Conservation (phyloP, 164 flowering plant species). For the Echeveria elegans region DNA sequence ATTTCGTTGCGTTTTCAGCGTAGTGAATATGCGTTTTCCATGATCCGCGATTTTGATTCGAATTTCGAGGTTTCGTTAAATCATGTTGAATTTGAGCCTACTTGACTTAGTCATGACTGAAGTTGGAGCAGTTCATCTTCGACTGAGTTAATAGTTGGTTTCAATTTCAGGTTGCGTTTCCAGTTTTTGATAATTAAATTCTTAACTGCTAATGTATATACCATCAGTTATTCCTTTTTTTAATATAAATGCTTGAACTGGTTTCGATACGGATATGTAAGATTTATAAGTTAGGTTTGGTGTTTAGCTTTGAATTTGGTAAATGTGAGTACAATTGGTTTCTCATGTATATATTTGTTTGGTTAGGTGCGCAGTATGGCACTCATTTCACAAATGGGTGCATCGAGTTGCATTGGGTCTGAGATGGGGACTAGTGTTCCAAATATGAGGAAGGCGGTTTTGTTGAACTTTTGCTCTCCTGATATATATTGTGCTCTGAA, state of each 20-base stretch:
- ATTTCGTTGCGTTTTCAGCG: background rate
- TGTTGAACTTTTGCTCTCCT: slow-evolving; percentile 14
- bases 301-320: background rate
- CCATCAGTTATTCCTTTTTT: background rate
- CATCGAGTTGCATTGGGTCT: slow-evolving; percentile 17
- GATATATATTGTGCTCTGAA: slow-evolving; percentile 20
- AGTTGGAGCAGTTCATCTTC: too few species aligned
- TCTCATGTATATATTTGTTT: slow-evolving; percentile 5
- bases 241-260: too few species aligned
- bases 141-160: too few species aligned
- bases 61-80: background rate
- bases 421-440: slow-evolving; percentile 17
- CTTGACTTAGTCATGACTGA: too few species aligned
- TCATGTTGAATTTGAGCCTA: background rate
- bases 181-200: too few species aligned
- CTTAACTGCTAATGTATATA: too few species aligned
- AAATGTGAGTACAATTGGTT: background rate
- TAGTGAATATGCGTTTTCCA: background rate
- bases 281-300: background rate
- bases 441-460: slow-evolving; percentile 16
- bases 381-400: slow-evolving; percentile 25
- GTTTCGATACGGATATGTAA: background rate
- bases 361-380: slow-evolving; percentile 25
- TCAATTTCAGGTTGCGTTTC: too few species aligned
- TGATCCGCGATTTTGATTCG: background rate